Percentiles rank a stretch among this genome's conserved stretches.
These are phyloP conservation scores for Talaromyces liani DNA, from an alignment of 495 filamentous ascomycete genomes.

Conservation along the genomic window DNA sequence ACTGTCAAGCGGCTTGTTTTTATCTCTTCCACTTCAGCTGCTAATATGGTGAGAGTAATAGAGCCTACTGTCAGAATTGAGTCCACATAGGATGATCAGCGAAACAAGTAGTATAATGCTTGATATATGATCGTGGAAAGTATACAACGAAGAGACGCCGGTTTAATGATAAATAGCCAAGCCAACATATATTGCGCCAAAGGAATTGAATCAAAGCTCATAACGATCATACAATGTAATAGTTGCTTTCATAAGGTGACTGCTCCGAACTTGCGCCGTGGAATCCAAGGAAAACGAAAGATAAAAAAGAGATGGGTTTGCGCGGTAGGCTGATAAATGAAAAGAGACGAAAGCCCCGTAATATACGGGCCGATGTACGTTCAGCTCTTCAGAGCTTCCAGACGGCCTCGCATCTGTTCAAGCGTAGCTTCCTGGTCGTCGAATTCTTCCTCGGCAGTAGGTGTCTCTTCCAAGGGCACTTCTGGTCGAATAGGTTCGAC, in stretches of 20 bases:
- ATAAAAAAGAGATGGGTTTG: not conserved
- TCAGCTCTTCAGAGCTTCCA: slow-evolving; percentile 90
- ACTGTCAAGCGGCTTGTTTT: too few species aligned
- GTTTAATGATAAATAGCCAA: not conserved
- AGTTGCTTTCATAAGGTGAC: not conserved
- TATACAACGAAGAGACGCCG: not conserved
- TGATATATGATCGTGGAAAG: not conserved
- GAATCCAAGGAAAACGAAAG: slow-evolving; percentile 1
- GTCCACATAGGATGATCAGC: not conserved
- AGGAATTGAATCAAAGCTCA: not conserved
- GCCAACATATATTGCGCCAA: not conserved
- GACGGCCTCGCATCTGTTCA: slow-evolving; percentile 83
- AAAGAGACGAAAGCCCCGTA: not conserved
- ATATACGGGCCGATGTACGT: not conserved
- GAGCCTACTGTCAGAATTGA: too few species aligned
- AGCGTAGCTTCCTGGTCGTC: slow-evolving; percentile 81
- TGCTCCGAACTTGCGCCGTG: not conserved
- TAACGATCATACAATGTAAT: not conserved
- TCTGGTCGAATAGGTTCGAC: slow-evolving; percentile 47
- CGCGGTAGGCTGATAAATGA: not conserved
- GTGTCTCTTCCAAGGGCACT: slow-evolving; percentile 49
- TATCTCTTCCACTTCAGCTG: too few species aligned
- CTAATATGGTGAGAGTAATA: too few species aligned
- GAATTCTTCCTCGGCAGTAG: slow-evolving; percentile 60
- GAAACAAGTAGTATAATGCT: not conserved